A percentile compares a stretch with the other conserved stretches of the same genome.
These are phyloP conservation scores for Eragrostis curvula DNA, from an alignment of 176 grass and related monocot species.

Conservation along the genomic window DNA sequence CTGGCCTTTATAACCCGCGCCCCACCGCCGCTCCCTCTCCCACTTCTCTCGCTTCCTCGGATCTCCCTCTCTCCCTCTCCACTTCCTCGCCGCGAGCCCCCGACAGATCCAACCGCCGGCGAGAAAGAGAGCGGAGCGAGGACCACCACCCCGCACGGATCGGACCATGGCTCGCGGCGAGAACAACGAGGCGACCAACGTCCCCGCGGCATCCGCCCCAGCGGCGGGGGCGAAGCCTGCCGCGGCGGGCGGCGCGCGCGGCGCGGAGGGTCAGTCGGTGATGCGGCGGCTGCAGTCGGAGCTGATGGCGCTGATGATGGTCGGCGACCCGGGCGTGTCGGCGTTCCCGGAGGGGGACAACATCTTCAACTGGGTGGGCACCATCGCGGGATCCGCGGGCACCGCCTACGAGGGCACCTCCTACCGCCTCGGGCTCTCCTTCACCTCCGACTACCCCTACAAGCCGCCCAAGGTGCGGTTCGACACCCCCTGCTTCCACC, in stretches of 20 bases:
- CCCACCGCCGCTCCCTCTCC: neutral
- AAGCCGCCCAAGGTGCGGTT: no score
- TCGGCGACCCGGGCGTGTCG: slow-evolving; percentile 84
- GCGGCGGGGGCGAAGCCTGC: slow-evolving; percentile 44
- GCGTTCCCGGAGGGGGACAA: slow-evolving; percentile 95
- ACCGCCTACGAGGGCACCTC: no score
- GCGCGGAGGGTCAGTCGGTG: slow-evolving; percentile 80
- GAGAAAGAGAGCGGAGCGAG: no score
- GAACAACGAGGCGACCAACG: slow-evolving; percentile 75
- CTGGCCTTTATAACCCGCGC: no score
- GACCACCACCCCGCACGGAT: no score
- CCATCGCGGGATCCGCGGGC: no score
- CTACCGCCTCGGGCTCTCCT: no score
- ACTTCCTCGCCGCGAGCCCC: neutral
- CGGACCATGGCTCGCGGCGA: slow-evolving; percentile 52
- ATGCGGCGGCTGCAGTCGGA: slow-evolving; percentile 86
- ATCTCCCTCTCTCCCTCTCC: neutral
- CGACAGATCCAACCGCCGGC: slow-evolving; percentile 1
- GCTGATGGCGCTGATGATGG: slow-evolving; percentile 97
- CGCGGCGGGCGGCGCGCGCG: slow-evolving; percentile 18
- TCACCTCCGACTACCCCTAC: no score
- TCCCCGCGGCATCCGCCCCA: slow-evolving; percentile 26
- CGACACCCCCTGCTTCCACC: no score
- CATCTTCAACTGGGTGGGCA: slow-evolving; percentile 92
- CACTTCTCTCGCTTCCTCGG: neutral